Conservation (phyloP, 2,329 filamentous ascomycete species). For the Cercospora sp. region DNA sequence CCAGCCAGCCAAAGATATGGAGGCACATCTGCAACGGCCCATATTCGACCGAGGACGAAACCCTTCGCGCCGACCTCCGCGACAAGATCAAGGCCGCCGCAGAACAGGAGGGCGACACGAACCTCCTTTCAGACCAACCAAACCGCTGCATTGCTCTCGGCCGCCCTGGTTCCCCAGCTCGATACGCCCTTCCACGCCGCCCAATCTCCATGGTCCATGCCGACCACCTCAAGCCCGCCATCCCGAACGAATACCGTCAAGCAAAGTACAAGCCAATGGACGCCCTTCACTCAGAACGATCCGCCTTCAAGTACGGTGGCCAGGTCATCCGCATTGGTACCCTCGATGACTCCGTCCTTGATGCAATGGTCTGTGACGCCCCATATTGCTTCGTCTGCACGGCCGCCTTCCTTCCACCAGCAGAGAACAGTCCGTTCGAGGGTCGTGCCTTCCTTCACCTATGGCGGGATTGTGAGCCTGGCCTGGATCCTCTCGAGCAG, state of each 20-base stretch:
- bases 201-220: not conserved
- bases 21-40: not conserved
- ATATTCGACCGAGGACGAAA: not conserved
- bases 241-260: not conserved
- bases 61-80: not conserved
- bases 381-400: not conserved
- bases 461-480: not conserved
- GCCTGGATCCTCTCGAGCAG: not conserved
- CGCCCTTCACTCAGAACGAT: not conserved
- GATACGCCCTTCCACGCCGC: not conserved
- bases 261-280: not conserved
- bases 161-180: not conserved
- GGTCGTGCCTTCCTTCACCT: not conserved
- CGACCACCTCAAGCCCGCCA: not conserved
- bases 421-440: not conserved
- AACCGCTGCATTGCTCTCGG: not conserved
- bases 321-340: not conserved
- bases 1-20: not conserved
- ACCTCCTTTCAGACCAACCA: not conserved
- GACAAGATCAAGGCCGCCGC: not conserved
- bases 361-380: not conserved
- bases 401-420: not conserved
- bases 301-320: not conserved
- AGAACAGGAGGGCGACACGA: not conserved
- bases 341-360: not conserved